Percentiles rank a stretch among this genome's conserved stretches.
Conservation (phyloP, 352 stramenopile genomes). For the Phytophthora palmivora region DNA sequence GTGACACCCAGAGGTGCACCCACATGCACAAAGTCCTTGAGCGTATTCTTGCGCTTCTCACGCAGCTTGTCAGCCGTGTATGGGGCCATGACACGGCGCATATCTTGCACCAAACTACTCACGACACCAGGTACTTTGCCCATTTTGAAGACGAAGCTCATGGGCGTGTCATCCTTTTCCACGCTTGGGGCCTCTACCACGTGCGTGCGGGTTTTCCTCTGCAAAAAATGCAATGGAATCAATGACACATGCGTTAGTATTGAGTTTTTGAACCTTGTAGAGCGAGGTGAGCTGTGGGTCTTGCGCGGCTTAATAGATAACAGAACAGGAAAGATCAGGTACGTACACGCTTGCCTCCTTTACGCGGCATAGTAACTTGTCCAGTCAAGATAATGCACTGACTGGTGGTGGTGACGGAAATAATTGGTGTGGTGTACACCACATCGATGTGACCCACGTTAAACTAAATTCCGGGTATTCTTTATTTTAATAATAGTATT, state of each 20-base stretch:
- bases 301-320: constrained; percentile 5
- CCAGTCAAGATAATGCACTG: constrained; percentile 10
- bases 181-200: constrained; percentile 64
- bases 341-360: constrained; percentile 89
- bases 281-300: neutral
- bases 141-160: constrained; percentile 94
- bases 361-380: constrained; percentile 69
- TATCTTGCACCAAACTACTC: constrained; percentile 89
- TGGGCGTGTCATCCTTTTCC: constrained; percentile 88
- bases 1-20: constrained; percentile 94
- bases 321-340: neutral
- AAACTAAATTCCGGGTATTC: too few relatives aligned
- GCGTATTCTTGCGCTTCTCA: constrained; percentile 92
- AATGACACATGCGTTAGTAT: constrained; percentile 8
- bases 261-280: constrained; percentile 1
- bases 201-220: constrained; percentile 89
- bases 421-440: too few relatives aligned
- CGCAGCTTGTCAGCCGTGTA: constrained; percentile 94
- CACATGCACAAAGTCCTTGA: constrained; percentile 94
- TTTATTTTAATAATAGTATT: too few relatives aligned
- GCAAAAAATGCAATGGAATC: constrained; percentile 8
- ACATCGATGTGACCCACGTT: too few relatives aligned
- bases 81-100: constrained; percentile 95
- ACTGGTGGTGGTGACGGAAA: constrained; percentile 9
- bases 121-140: constrained; percentile 85